Evolutionary conservation across 495 filamentous ascomycete species (phyloP), one percentile per base, ranked within the genome.

Genomic region (Oidiodendron maius): DNA sequence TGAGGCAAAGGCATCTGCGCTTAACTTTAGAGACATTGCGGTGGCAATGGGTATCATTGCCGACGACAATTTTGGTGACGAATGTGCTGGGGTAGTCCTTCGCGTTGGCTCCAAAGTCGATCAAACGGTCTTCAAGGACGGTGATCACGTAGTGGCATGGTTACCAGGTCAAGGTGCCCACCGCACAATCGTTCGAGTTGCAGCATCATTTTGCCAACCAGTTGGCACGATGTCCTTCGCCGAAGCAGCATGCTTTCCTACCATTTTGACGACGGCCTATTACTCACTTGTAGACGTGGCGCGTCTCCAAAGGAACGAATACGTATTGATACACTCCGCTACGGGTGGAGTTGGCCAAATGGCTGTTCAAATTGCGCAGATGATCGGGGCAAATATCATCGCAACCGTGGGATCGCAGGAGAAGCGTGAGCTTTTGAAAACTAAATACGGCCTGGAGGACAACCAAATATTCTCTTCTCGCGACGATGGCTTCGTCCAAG

Each of bases 301-400:
- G 11, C 58, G 67, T 1, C 62, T 77, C 0, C 50, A 52, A 11
- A 61, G 68, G 9, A 77, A 68, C 24, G 78, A 85, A 55, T 74
- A 62, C 9, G 71, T 84, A 0, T 66, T 86, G n/a, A 79, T 86
- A 34, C 77, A 84, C 48, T 65, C 71, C 1, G 81, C 71, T n/a
- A 66, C 81, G 6, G 78, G 79, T 26, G 75, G 69, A 2, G 68
- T 83, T 2, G 81, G 80, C 1, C 75, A 81, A 55, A 79, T 78
- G 9, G 75, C 80, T 10, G 77, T 84, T 42, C 63, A 65, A 35
- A 40, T 85, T 0, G 75, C 77, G 0, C 70, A 78, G 34, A 65
- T 68, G 53, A 50, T 74, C 12, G 76, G 76, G 0, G 77, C 78
- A 4, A 69, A 77, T 71, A 0, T 71, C 67, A 16, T 46, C 58